These are phyloP conservation scores for Hordeum pubiflorum DNA, from an alignment of 202 grass and related monocot genomes.

Conservation along the genomic window DNA sequence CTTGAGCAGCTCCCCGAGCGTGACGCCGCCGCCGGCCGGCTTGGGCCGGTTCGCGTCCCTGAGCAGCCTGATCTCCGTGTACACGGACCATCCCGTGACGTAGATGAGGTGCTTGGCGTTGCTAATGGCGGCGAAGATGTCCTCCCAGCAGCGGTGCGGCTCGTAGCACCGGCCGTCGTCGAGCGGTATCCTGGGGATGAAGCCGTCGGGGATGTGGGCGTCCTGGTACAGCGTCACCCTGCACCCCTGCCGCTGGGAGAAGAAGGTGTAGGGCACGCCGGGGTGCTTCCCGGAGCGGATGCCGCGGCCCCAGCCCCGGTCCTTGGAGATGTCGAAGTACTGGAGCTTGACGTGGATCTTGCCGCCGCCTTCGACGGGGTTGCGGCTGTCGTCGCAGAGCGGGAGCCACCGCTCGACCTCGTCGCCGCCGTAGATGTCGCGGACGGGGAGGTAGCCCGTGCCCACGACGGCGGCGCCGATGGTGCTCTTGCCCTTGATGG, in stretches of 20 bases:
- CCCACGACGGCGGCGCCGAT: conserved; percentile 53
- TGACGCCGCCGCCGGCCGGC: conserved; percentile 39
- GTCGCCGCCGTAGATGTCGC: conserved; percentile 42
- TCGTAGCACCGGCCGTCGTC: conserved; percentile 53
- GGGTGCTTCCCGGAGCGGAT: conserved; percentile 45
- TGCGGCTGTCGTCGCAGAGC: conserved; percentile 34
- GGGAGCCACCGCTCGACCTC: conserved; percentile 53
- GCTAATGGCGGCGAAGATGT: conserved; percentile 61
- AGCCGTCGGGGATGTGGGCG: conserved; percentile 56
- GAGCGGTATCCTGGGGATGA: conserved; percentile 64
- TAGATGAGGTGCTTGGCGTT: conserved; percentile 63
- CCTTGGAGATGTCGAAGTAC: conserved; percentile 59
- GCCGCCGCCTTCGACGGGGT: conserved; percentile 37
- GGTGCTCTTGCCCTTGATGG: conserved; percentile 46
- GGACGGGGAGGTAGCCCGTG: conserved; percentile 49
- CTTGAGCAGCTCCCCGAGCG: conserved; percentile 59
- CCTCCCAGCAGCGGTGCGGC: conserved; percentile 66
- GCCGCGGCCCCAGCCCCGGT: conserved; percentile 45
- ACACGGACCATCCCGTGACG: conserved; percentile 66
- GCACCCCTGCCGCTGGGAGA: conserved; percentile 59
- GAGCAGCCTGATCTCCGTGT: conserved; percentile 50
- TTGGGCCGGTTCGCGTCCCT: conserved; percentile 43
- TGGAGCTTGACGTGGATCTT: conserved; percentile 63
- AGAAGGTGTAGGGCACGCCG: conserved; percentile 73
- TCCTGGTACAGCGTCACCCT: conserved; percentile 75